Conservation (phyloP, 148 eudicot species). For the Camellia sinensis region DNA sequence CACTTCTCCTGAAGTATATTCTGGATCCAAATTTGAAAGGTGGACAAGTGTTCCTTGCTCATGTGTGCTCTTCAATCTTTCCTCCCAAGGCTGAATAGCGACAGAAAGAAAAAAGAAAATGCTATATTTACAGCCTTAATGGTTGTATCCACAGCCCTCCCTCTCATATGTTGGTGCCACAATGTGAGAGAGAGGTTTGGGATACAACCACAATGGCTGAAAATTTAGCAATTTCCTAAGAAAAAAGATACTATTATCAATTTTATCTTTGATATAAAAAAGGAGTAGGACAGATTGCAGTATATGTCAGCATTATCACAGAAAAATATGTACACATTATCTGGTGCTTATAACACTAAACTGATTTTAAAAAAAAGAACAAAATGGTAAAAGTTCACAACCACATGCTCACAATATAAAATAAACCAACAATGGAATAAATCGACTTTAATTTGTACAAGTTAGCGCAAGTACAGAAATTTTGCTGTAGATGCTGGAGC, state of each 20-base stretch:
- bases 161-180: neutral
- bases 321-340: neutral
- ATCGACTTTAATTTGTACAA: too few species aligned
- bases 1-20: conserved; percentile 57
- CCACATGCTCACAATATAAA: too few species aligned
- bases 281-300: neutral
- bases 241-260: neutral
- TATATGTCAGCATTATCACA: conserved; percentile 1
- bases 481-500: too few species aligned
- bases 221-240: conserved; percentile 5
- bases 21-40: conserved; percentile 71
- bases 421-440: too few species aligned
- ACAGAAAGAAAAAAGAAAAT: neutral
- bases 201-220: conserved; percentile 8
- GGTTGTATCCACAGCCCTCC: neutral
- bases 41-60: conserved; percentile 55
- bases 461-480: too few species aligned
- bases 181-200: neutral
- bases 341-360: neutral
- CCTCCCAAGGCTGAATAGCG: conserved; percentile 61
- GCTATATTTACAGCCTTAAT: conserved; percentile 7
- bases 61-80: conserved; percentile 48
- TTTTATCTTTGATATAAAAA: too few species aligned
- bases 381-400: too few species aligned
- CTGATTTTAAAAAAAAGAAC: neutral